phyloP scores from a whole-genome alignment of 805 yeast species.

The Candida bentonensis region DNA sequence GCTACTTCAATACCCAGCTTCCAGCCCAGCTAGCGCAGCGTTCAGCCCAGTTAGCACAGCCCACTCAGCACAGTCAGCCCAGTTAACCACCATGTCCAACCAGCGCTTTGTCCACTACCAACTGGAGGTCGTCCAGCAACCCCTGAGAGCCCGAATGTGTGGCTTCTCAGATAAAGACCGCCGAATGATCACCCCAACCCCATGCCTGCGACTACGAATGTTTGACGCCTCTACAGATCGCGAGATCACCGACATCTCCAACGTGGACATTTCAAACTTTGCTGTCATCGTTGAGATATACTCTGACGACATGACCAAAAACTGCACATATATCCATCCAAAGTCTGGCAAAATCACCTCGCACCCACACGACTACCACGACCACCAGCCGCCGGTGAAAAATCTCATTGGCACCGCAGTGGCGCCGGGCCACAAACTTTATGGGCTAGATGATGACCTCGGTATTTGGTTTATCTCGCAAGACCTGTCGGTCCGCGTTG shows the following conservation, averaged over 20 bases:
- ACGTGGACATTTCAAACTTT: slow-evolving; percentile 22
- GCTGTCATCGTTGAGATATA: slow-evolving; percentile 29
- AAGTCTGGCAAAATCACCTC: slow-evolving; percentile 3
- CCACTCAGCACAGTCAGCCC: background rate
- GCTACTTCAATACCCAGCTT: background rate
- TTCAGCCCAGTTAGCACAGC: background rate
- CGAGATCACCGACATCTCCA: slow-evolving; percentile 10
- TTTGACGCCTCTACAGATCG: slow-evolving; percentile 15
- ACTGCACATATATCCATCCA: slow-evolving; percentile 10
- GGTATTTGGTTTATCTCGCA: slow-evolving; percentile 32
- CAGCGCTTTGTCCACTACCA: slow-evolving; percentile 4
- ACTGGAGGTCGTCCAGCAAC: slow-evolving; percentile 29
- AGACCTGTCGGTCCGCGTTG: slow-evolving; percentile 29
- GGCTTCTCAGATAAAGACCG: slow-evolving; percentile 30
- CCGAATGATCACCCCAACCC: slow-evolving; percentile 20
- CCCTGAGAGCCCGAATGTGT: slow-evolving; percentile 33
- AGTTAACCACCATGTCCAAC: background rate
- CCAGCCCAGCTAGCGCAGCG: background rate
- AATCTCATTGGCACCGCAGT: slow-evolving; percentile 29
- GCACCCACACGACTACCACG: background rate
- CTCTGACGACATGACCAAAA: slow-evolving; percentile 22
- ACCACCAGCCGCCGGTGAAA: slow-evolving; percentile 17
- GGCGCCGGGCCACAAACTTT: slow-evolving; percentile 25
- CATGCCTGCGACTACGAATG: slow-evolving; percentile 16
- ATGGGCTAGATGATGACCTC: slow-evolving; percentile 21